Conservation (phyloP, 805 yeast genomes). For the Wickerhamiella kurtzmanii region DNA sequence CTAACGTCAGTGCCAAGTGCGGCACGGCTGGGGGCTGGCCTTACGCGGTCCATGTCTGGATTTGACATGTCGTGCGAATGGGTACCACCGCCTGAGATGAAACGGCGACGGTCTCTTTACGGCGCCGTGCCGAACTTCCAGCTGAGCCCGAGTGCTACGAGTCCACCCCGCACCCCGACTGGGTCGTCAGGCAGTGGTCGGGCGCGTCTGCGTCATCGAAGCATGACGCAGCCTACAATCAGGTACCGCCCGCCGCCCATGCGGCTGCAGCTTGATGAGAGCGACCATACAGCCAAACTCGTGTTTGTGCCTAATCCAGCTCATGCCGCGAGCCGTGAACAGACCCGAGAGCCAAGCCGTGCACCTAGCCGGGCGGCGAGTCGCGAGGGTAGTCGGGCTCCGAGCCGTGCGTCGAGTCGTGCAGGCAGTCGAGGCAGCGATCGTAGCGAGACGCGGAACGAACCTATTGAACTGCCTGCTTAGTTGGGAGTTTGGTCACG, state of each 20-base stretch:
- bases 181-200: background rate
- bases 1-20: background rate
- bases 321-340: background rate
- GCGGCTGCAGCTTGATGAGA: slow-evolving; percentile 17
- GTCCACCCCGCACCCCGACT: slow-evolving; percentile 1
- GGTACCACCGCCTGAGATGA: slow-evolving; percentile 4
- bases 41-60: background rate
- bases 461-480: too few relatives aligned
- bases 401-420: too few relatives aligned
- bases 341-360: background rate
- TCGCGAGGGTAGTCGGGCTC: background rate
- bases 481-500: background rate
- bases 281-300: slow-evolving; percentile 13
- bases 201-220: slow-evolving; percentile 7
- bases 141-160: background rate
- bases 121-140: slow-evolving; percentile 8
- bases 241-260: slow-evolving; percentile 14
- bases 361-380: slow-evolving; percentile 1
- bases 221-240: slow-evolving; percentile 12
- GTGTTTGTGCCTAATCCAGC: slow-evolving; percentile 12
- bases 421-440: too few relatives aligned
- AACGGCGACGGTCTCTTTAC: slow-evolving; percentile 13
- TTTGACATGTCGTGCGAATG: background rate
- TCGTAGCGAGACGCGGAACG: background rate
- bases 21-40: background rate